phyloP scores from a whole-genome alignment of 352 stramenopile genomes.

The Blastocystis sp. region DNA sequence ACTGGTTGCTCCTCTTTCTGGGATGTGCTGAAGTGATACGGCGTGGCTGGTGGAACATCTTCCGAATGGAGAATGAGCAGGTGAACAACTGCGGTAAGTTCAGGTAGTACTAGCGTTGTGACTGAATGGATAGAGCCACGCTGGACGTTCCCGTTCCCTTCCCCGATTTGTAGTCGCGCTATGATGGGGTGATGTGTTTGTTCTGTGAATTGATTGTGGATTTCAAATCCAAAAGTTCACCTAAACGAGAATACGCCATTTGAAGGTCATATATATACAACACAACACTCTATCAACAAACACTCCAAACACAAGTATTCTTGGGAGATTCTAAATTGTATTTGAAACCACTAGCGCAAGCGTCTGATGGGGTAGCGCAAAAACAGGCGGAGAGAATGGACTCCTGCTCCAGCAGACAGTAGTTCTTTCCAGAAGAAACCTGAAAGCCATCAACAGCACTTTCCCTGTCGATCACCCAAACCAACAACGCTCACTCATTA shows the following conservation, averaged over 20 bases:
- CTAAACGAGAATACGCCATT: too few species aligned
- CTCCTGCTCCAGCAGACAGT: not conserved
- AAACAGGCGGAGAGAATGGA: not conserved
- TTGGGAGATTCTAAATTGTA: not conserved
- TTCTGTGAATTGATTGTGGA: too few species aligned
- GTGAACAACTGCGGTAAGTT: constrained; percentile 57
- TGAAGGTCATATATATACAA: not conserved
- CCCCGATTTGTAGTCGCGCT: not conserved
- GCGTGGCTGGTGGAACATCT: constrained; percentile 39
- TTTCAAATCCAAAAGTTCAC: too few species aligned
- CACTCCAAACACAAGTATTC: not conserved
- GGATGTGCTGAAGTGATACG: constrained; percentile 34
- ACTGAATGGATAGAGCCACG: constrained; percentile 29
- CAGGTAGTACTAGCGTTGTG: not conserved
- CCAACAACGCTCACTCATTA: not conserved
- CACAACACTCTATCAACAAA: not conserved
- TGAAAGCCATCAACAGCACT: not conserved
- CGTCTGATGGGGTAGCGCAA: not conserved
- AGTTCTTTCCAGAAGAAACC: not conserved
- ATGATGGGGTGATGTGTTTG: not conserved
- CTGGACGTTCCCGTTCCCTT: constrained; percentile 55
- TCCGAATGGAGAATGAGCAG: constrained; percentile 57
- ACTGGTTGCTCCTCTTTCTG: not conserved
- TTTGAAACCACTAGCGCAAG: not conserved
- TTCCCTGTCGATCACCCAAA: not conserved